Base-by-base conservation (phyloP, 1,284 basidiomycete genomes). In the Rhodotorula sp. region DNA sequence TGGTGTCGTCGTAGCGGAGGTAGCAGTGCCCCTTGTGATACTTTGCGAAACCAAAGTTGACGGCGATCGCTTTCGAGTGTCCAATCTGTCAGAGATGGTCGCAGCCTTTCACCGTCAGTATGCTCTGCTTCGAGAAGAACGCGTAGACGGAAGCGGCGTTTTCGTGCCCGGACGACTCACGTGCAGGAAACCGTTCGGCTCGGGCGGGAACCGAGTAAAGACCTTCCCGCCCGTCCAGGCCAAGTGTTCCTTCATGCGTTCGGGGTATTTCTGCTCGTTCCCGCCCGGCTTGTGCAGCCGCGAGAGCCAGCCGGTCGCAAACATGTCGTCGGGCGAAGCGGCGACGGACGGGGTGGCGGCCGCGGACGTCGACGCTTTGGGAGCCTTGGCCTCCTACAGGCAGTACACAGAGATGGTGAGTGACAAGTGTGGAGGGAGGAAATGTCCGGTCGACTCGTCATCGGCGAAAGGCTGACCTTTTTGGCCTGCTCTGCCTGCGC, bases 51-150 rank as follows among this genome's bases (percentile, higher is more conserved):
- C 96, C 96, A 81, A 99, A 99, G 82, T 96, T 92, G 76, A 99
- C 88, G 78, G 97, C 96, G 78, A 99, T 98, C 12, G 96, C 95
- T 81, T 99, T 99, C 65, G 95, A 96, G 79, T 99, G 96, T 6
- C 94, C 81, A 77, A 75, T 73, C 69, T 71, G 70, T 6, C 51
- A 45, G 26, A 17, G 53, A 8, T 8, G 46, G 14, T 5, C 22
- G 8, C 48, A 45, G 24, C 26, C 2, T 5, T 7, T 26, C 10
- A 14, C 30, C 22, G 42, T 37, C 5, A 26, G 10, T 8, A 7
- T 26, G 29, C 29, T 59, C 3, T n/a, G 10, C 17, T 7, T n/a
- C 26, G 5, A 22, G 10, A 0, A 2, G 5, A 29, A 37, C 46
- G 12, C 4, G 1, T 29, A 12, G 37, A 62, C 20, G 30, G 46